These are phyloP conservation scores for Kodamaea jinghongensis DNA, from an alignment of 805 yeast species.

Conservation along the genomic window DNA sequence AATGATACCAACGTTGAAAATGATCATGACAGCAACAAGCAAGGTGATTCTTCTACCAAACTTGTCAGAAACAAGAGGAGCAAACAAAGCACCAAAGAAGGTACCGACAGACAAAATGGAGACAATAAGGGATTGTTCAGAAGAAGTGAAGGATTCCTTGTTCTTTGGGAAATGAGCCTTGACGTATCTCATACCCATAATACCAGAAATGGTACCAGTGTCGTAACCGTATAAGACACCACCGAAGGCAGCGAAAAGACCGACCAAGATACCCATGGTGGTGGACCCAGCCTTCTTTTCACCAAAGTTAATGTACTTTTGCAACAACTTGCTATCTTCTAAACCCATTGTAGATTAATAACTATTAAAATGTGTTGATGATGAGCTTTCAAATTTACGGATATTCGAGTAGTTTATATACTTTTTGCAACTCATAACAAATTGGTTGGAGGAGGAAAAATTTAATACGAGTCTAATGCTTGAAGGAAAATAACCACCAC, in stretches of 20 bases:
- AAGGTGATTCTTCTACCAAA: slow-evolving; percentile 41
- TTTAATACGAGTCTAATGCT: too few relatives aligned
- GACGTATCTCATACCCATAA: slow-evolving; percentile 40
- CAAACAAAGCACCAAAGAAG: slow-evolving; percentile 38
- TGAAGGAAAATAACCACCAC: too few relatives aligned
- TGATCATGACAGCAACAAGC: slow-evolving; percentile 29
- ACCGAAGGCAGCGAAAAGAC: slow-evolving; percentile 41
- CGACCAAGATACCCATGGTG: slow-evolving; percentile 39
- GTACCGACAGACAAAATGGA: slow-evolving; percentile 41
- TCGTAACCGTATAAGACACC: slow-evolving; percentile 44
- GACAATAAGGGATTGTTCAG: slow-evolving; percentile 24
- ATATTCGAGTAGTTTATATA: background rate
- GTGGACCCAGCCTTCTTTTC: slow-evolving; percentile 47
- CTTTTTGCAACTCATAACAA: background rate
- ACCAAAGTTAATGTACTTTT: slow-evolving; percentile 41
- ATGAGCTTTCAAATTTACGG: slow-evolving; percentile 5
- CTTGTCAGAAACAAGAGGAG: slow-evolving; percentile 36
- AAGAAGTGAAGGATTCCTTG: slow-evolving; percentile 17
- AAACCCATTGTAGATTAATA: slow-evolving; percentile 30
- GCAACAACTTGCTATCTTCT: slow-evolving; percentile 32
- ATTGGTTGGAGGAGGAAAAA: too few relatives aligned
- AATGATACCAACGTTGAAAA: slow-evolving; percentile 37
- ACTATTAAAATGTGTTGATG: background rate
- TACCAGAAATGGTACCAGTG: slow-evolving; percentile 43
- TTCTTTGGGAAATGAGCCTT: slow-evolving; percentile 22